These are phyloP conservation scores for Fraxinus xanthoxyloides DNA, from an alignment of 305 asterid genomes.

Conservation along the genomic window DNA sequence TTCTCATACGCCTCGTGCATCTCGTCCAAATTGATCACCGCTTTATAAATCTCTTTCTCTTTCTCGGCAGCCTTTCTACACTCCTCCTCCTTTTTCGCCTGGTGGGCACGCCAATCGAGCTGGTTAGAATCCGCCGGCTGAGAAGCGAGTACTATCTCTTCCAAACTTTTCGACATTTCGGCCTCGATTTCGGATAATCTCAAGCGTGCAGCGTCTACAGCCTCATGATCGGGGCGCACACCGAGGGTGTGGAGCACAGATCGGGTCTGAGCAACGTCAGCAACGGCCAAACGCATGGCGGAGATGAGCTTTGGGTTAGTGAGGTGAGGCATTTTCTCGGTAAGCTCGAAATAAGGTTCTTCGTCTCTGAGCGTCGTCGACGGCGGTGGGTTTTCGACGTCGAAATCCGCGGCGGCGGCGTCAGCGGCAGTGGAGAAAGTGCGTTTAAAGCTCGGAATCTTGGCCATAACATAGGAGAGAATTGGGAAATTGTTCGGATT, in stretches of 20 bases:
- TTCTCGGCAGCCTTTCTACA: slow-evolving; percentile 23
- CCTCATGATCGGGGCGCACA: slow-evolving; percentile 87
- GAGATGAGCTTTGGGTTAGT: slow-evolving; percentile 56
- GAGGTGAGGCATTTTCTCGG: slow-evolving; percentile 83
- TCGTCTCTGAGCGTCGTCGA: slow-evolving; percentile 15
- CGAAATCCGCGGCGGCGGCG: slow-evolving; percentile 41
- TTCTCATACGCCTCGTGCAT: slow-evolving; percentile 74
- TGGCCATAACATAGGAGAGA: slow-evolving; percentile 79
- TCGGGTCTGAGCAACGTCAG: slow-evolving; percentile 76
- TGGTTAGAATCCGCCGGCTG: slow-evolving; percentile 21
- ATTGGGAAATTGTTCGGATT: slow-evolving; percentile 73
- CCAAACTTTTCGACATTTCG: slow-evolving; percentile 33
- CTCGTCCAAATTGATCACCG: slow-evolving; percentile 73
- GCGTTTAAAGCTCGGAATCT: slow-evolving; percentile 66
- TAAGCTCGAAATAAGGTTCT: slow-evolving; percentile 73
- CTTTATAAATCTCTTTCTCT: slow-evolving; percentile 56
- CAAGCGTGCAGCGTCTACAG: slow-evolving; percentile 63
- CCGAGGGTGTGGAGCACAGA: slow-evolving; percentile 64
- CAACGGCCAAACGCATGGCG: slow-evolving; percentile 71
- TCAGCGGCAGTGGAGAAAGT: slow-evolving; percentile 23
- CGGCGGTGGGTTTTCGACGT: slow-evolving; percentile 63
- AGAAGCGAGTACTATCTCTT: slow-evolving; percentile 36
- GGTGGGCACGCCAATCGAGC: slow-evolving; percentile 14
- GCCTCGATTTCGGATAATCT: slow-evolving; percentile 57
- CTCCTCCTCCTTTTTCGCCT: slow-evolving; percentile 24